Evolutionary conservation across 2,329 filamentous ascomycete species (phyloP).

Genomic region (Byssochlamys sp.): DNA sequence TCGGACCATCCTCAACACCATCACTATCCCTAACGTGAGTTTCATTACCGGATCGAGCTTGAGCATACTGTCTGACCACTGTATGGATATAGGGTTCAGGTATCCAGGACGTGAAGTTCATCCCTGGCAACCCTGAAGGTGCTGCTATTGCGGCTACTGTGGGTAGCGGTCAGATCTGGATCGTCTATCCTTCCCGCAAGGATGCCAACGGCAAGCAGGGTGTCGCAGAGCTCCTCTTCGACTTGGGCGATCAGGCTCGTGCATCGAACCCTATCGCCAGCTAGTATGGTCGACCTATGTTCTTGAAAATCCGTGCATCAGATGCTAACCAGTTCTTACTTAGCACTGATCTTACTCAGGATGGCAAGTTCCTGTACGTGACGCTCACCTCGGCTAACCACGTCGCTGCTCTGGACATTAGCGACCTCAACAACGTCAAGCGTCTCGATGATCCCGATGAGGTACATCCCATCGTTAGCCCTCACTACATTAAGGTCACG

Average conservation of each 20-base stretch:
- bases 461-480: slow-evolving; percentile 50
- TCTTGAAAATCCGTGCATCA: not conserved
- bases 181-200: slow-evolving; percentile 54
- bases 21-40: slow-evolving; percentile 48
- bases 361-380: slow-evolving; percentile 51
- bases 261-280: slow-evolving; percentile 44
- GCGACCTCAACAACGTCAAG: slow-evolving; percentile 50
- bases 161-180: slow-evolving; percentile 52
- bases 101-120: slow-evolving; percentile 58
- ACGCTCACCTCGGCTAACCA: slow-evolving; percentile 54
- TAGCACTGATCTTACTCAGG: slow-evolving; percentile 48
- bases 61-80: not conserved
- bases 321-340: not conserved
- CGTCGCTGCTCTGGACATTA: slow-evolving; percentile 53
- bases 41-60: not conserved
- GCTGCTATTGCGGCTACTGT: slow-evolving; percentile 54
- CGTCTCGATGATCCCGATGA: slow-evolving; percentile 53
- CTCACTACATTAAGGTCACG: slow-evolving; percentile 56
- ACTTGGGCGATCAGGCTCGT: slow-evolving; percentile 48
- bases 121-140: slow-evolving; percentile 49
- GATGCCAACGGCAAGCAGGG: slow-evolving; percentile 49
- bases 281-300: slow-evolving; percentile 32
- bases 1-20: slow-evolving; percentile 50
- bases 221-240: slow-evolving; percentile 48
- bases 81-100: slow-evolving; percentile 37